Evolutionary conservation across 148 eudicot species (phyloP), one percentile per base, ranked within the genome.

Genomic region (Spergularia marina): DNA sequence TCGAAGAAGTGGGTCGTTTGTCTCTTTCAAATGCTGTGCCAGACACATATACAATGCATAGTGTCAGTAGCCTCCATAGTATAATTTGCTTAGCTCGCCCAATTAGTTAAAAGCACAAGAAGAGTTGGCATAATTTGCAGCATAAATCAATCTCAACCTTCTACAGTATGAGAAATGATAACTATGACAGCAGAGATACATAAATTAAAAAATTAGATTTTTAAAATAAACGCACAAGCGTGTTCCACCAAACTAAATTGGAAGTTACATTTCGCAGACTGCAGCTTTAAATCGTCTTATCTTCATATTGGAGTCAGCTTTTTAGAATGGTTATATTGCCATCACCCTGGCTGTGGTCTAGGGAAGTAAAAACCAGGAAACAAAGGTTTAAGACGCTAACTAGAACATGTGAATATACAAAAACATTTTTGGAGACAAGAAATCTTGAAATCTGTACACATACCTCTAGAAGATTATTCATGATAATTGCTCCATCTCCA

Each of bases 401-500:
- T 6, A 55, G 58, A 12, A 12, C 18, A 12, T 12, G 58, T 57
- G 34, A 61, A 61, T 61, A 18, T 25, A 59, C 36, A 14, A 61
- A 61, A 61, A 61, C 12, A 61, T 15, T 10, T 18, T 44, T 6
- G 5, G 49, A 44, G 49, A 59, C 18, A 18, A 58, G 25, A 58
- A 5, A 12, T 58, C 49, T 44, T 6, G 10, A 44, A 44, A 44
- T 9, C 49, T 44, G 58, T 15, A 61, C 20, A 75, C 85, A 69
- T 56, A 91, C 97, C 91, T 90, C 90, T 70, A 93, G 82, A 63
- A 89, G 85, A 84, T 93, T 91, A 81, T 83, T 83, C 85, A 91
- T 87, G 58, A 93, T 93, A 59, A 89, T 83, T 10, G 96, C 84
- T 70, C 94, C 96, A 77, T 91, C 98, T 36, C 90, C 96, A 76